These are phyloP conservation scores for Coemansia guatemalensis DNA, from an alignment of 192 early-diverging fungal genomes.

Conservation along the genomic window DNA sequence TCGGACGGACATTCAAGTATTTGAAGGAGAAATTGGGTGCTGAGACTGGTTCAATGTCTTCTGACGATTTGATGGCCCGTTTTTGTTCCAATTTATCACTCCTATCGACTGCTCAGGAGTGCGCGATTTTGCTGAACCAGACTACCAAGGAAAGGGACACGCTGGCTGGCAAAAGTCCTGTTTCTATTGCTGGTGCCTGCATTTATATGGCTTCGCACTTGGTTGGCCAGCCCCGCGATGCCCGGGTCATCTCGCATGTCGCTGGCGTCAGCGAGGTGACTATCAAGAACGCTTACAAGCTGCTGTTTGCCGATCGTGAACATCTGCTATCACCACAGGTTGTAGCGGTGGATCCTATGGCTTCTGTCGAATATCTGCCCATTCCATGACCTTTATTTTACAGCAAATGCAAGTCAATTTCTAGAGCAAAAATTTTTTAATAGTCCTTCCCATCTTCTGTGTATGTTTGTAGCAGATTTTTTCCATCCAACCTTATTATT, in stretches of 20 bases:
- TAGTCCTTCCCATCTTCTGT: too few relatives aligned
- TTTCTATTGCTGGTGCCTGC: slow-evolving; percentile 88
- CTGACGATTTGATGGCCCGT: slow-evolving; percentile 73
- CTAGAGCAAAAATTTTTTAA: too few relatives aligned
- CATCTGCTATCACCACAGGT: slow-evolving; percentile 51
- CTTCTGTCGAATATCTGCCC: slow-evolving; percentile 27
- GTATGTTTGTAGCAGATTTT: too few relatives aligned
- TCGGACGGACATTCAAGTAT: slow-evolving; percentile 71
- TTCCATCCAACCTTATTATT: background rate
- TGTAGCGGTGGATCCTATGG: slow-evolving; percentile 17
- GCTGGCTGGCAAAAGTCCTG: slow-evolving; percentile 87
- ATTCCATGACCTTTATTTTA: slow-evolving; percentile 11
- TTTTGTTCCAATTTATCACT: slow-evolving; percentile 80
- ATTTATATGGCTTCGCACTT: slow-evolving; percentile 85
- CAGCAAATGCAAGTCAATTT: too few relatives aligned
- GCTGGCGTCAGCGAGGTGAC: slow-evolving; percentile 94
- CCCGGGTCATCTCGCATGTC: slow-evolving; percentile 77
- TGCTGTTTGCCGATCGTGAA: slow-evolving; percentile 60
- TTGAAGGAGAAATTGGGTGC: slow-evolving; percentile 59
- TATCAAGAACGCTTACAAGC: slow-evolving; percentile 81
- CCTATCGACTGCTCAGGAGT: slow-evolving; percentile 63
- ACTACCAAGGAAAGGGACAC: slow-evolving; percentile 77
- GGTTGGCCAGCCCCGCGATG: slow-evolving; percentile 63
- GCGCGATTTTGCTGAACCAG: slow-evolving; percentile 68
- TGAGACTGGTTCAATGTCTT: slow-evolving; percentile 61